Base-by-base conservation (phyloP, 225 moss, liverwort and hornwort genomes). In the Asterella californica region DNA sequence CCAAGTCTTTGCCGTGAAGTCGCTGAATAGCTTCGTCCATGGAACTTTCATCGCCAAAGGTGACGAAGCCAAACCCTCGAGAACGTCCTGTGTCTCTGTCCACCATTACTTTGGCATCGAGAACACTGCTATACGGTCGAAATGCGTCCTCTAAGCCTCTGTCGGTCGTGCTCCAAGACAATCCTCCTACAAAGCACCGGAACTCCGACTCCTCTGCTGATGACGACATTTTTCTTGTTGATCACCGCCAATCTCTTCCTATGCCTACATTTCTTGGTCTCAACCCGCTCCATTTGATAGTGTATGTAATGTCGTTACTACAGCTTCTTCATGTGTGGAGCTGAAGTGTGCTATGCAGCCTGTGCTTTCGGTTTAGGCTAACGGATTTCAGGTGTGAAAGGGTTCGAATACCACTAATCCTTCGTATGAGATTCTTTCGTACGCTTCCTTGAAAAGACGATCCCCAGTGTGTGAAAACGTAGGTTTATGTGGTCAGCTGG, bases 1-100 rank as follows among this genome's bases (percentile, higher is more conserved):
- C 91, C 12, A 91, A 85, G 47, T 93, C 93, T 78, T 93, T 93
- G 34, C 93, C 90, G 42, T 91, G 93, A 72, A 91, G 75, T 6
- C 89, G 93, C 64, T 90, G 87, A 69, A 93, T 91, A 12, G 93
- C 93, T 74, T 91, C 91, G 54, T 93, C 88, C 93, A 93, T 93
- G 9, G 93, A 88, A 32, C 91, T 87, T 80, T 93, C 93, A 70
- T 91, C 91, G 29, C 88, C 91, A 73, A 93, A 93, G 60, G 90
- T 93, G 15, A 93, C 93, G 61, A 93, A 93, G 22, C 93, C 93
- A 72, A 91, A 93, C 5, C 91, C 93, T 48, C 91, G 91, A n/a
- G 93, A 91, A 62, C 88, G 93, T n/a, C 93, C 93, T 5, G 91
- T 93, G 74, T 91, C 93, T 82, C 89, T 93, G 82, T 93, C 91